Evolutionary conservation across 805 yeast species (phyloP).

Genomic region (Gaillardinia entomophila): DNA sequence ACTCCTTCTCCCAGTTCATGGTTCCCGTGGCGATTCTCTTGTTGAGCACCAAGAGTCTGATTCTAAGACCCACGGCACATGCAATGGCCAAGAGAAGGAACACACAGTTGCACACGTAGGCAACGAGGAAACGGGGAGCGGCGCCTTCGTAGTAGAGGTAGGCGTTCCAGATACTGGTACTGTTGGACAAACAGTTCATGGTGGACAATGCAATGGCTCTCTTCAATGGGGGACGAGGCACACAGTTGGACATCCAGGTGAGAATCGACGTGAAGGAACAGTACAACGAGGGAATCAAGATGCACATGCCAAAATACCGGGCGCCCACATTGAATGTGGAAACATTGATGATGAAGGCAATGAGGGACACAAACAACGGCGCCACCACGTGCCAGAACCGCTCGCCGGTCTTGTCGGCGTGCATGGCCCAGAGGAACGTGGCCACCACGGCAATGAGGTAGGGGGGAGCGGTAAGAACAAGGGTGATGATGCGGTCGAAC

Average conservation of each 20-base stretch:
- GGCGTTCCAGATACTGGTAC: conserved; percentile 53
- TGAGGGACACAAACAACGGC: conserved; percentile 37
- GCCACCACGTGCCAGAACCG: conserved; percentile 44
- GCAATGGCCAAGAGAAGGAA: conserved; percentile 37
- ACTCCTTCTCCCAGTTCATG: conserved; percentile 45
- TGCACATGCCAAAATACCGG: conserved; percentile 54
- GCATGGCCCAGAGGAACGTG: conserved; percentile 49
- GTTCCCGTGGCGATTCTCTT: conserved; percentile 38
- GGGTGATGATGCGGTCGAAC: conserved; percentile 43
- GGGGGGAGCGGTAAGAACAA: conserved; percentile 57
- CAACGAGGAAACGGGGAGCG: conserved; percentile 43
- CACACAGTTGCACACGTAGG: conserved; percentile 44
- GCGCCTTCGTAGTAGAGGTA: conserved; percentile 42
- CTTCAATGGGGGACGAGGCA: conserved; percentile 54
- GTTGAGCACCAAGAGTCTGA: conserved; percentile 34
- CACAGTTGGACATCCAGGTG: conserved; percentile 52
- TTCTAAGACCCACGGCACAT: conserved; percentile 32
- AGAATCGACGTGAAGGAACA: conserved; percentile 48
- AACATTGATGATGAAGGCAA: conserved; percentile 44
- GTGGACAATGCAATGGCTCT: conserved; percentile 53
- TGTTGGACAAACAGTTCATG: conserved; percentile 52
- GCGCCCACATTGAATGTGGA: conserved; percentile 51
- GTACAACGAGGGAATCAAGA: conserved; percentile 52
- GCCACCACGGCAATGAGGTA: conserved; percentile 46
- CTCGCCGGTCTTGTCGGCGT: conserved; percentile 53